Evolutionary conservation across 192 early-diverging fungal genomes (phyloP), one percentile per base, ranked within the genome.

Genomic region (Globomyces pollinis-pini): DNA sequence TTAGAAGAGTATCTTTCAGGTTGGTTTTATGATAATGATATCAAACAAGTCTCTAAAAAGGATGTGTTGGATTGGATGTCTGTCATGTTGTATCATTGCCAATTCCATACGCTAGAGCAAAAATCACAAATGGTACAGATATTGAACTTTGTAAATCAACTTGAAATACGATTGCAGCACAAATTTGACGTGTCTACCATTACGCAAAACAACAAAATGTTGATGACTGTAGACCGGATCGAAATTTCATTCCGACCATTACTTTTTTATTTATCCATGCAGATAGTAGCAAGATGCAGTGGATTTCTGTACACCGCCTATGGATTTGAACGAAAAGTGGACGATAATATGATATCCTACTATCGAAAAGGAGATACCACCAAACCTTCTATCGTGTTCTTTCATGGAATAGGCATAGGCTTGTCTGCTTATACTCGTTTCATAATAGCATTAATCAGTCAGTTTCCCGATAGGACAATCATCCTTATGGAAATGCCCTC

Each of bases 381-480:
- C 5, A 57, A 57, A 38, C 31, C 55, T 0, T 81, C 85, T 1
- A 59, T 87, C 21, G 72, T 87, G 0, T 87, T 85, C 44, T 78
- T 86, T 15, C 86, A 87, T 56, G 86, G 86, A 7, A 80, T 88
- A 41, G 85, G 84, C 9, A 64, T 77, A 45, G 85, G 86, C 6
- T 35, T 83, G 3, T 39, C 73, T 1, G 67, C 68, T 30, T 87
- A 88, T 58, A 39, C 64, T n/a, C 63, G 77, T 18, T 76, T 84
- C 47, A 50, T 87, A 15, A 53, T 61, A 26, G 63, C 68, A 15
- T 58, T 87, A 24, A 44, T 60, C 21, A 50, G 30, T n/a, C 50
- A 29, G 42, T 59, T 53, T 16, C 63, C 50, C 0, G 33, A 61
- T 0, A 28, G 57, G 13, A 42, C 28, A 21, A 53, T 74, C 9